Conservation (phyloP, 2,329 filamentous ascomycete genomes). For the Zasmidium cellare region DNA sequence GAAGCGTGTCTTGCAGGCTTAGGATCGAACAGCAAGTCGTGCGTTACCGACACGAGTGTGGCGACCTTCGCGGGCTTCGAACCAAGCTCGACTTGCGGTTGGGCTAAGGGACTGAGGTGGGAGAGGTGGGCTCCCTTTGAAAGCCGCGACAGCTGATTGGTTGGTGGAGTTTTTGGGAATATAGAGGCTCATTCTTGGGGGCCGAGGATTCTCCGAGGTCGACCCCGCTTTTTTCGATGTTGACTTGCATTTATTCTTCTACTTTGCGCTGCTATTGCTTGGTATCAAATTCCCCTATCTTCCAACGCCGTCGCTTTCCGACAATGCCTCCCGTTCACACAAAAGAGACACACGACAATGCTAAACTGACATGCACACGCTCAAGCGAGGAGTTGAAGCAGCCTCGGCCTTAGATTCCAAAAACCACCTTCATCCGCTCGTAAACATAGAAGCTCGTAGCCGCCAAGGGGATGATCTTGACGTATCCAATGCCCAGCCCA, state of each 20-base stretch:
- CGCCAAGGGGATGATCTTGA: slow-evolving; percentile 88
- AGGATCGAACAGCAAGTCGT: slow-evolving; percentile 1
- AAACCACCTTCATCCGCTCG: slow-evolving; percentile 61
- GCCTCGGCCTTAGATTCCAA: slow-evolving; percentile 43
- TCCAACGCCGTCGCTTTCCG: slow-evolving; percentile 1
- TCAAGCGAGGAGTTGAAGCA: not conserved
- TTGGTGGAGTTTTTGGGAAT: not conserved
- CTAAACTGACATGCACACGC: too few species aligned
- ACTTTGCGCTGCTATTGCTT: not conserved
- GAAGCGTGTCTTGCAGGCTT: slow-evolving; percentile 1
- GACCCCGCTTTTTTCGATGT: too few species aligned
- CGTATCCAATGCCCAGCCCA: slow-evolving; percentile 89
- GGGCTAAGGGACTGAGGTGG: not conserved
- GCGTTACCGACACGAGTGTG: slow-evolving; percentile 1
- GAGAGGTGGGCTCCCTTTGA: not conserved
- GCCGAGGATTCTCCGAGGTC: not conserved
- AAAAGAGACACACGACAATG: not conserved
- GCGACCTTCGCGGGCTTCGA: not conserved
- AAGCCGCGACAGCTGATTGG: not conserved
- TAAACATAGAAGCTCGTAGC: slow-evolving; percentile 72
- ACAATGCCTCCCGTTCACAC: not conserved
- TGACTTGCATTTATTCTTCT: not conserved
- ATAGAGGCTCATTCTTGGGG: not conserved
- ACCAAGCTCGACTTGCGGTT: not conserved
- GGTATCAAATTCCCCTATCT: not conserved